A percentile compares a stretch with the other conserved stretches of the same genome.
Conservation (phyloP, 495 filamentous ascomycete genomes). For the Jackrogersella multiformis region DNA sequence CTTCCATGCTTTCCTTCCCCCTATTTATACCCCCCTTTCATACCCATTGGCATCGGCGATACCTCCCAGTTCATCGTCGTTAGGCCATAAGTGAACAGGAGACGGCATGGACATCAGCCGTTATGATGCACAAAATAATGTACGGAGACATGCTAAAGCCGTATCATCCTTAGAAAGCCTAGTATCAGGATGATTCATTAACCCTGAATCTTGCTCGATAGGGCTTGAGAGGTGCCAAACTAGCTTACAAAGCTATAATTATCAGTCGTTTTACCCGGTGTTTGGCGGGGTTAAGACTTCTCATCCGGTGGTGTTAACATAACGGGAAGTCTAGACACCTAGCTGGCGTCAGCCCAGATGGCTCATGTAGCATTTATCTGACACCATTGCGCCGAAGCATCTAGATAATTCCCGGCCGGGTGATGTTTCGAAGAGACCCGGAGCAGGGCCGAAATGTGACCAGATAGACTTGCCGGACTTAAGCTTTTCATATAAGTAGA, state of each 20-base stretch:
- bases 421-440: no score
- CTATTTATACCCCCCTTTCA: background rate
- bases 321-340: background rate
- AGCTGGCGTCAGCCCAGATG: no score
- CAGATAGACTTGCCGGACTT: no score
- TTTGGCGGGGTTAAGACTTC: slow-evolving; percentile 21
- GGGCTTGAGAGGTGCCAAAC: no score
- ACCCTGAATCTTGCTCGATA: background rate
- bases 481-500: no score
- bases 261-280: background rate
- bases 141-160: no score
- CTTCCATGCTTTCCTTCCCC: background rate
- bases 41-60: slow-evolving; percentile 10
- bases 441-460: no score
- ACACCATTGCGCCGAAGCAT: no score
- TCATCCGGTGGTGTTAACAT: background rate
- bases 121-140: no score
- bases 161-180: no score
- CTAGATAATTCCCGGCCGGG: no score
- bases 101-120: background rate
- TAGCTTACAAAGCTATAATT: background rate
- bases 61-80: slow-evolving; percentile 6
- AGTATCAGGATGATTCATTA: background rate
- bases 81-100: slow-evolving; percentile 2
- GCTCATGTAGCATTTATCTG: no score